phyloP scores from a whole-genome alignment of 352 stramenopile genomes.

The Aphanomyces invadans region DNA sequence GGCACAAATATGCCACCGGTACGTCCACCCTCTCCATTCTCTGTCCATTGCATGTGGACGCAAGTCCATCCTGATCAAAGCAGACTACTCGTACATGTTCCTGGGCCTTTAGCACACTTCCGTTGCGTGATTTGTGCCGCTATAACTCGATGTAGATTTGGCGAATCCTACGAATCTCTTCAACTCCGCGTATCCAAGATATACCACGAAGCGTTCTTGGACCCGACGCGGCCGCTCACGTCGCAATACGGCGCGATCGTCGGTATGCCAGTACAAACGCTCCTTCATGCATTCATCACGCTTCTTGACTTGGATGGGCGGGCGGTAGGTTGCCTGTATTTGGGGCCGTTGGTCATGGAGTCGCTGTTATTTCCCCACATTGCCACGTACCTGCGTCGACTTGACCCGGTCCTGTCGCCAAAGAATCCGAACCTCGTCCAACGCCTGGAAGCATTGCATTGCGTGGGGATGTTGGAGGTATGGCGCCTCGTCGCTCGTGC shows the following conservation, averaged over 20 bases:
- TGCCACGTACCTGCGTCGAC: constrained; percentile 74
- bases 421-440: constrained; percentile 72
- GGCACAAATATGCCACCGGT: constrained; percentile 76
- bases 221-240: constrained; percentile 65
- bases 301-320: not conserved
- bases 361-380: constrained; percentile 88
- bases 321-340: constrained; percentile 65
- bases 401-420: constrained; percentile 69
- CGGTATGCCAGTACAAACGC: constrained; percentile 36
- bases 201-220: constrained; percentile 80
- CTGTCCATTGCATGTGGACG: too few species aligned
- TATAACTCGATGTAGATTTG: constrained; percentile 51
- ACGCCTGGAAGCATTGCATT: constrained; percentile 77
- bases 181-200: constrained; percentile 88
- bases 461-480: constrained; percentile 80
- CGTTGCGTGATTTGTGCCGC: too few species aligned
- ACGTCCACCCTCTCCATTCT: constrained; percentile 40
- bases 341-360: constrained; percentile 90
- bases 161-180: constrained; percentile 88
- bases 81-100: too few species aligned
- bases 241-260: constrained; percentile 91
- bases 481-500: constrained; percentile 15
- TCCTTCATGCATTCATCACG: not conserved
- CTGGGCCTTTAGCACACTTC: too few species aligned
- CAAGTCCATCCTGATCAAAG: too few species aligned